Evolutionary conservation across 2,329 filamentous ascomycete genomes (phyloP).

Genomic region (Aspergillus fumigatus): DNA sequence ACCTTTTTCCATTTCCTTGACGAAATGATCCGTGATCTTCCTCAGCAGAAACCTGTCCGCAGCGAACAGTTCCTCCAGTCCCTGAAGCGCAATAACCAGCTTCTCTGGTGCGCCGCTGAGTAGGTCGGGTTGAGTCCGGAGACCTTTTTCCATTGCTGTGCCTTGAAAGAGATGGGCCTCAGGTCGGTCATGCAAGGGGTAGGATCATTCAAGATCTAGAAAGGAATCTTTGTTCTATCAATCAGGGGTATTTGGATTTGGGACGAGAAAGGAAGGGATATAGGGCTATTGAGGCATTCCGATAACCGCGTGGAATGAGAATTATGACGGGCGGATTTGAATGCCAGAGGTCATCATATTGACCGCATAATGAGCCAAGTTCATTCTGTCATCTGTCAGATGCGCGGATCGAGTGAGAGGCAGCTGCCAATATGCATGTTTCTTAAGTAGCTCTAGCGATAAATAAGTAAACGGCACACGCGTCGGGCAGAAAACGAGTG

Average conservation of each 20-base stretch:
- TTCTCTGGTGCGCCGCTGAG: not conserved
- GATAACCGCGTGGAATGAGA: not conserved
- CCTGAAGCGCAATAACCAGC: conserved; percentile 32
- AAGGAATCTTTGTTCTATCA: not conserved
- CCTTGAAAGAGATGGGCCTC: not conserved
- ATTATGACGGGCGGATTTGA: not conserved
- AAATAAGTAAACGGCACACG: not conserved
- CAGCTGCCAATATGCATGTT: not conserved
- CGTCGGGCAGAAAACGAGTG: not conserved
- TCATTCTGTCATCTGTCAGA: not conserved
- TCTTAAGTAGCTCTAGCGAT: not conserved
- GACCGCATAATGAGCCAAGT: not conserved
- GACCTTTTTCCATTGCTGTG: not conserved
- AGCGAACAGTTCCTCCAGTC: conserved; percentile 78
- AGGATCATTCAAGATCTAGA: not conserved
- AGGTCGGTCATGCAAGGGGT: not conserved
- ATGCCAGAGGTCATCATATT: not conserved
- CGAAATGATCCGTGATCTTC: conserved; percentile 83
- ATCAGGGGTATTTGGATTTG: not conserved
- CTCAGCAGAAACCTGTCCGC: conserved; percentile 77
- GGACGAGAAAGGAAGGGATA: not conserved
- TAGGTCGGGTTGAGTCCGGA: not conserved
- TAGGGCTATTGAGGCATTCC: not conserved
- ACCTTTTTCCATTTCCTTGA: conserved; percentile 83
- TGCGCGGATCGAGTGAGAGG: not conserved